These are phyloP conservation scores for Tylopilus sp. DNA, from an alignment of 1,284 basidiomycete genomes.

Conservation along the genomic window DNA sequence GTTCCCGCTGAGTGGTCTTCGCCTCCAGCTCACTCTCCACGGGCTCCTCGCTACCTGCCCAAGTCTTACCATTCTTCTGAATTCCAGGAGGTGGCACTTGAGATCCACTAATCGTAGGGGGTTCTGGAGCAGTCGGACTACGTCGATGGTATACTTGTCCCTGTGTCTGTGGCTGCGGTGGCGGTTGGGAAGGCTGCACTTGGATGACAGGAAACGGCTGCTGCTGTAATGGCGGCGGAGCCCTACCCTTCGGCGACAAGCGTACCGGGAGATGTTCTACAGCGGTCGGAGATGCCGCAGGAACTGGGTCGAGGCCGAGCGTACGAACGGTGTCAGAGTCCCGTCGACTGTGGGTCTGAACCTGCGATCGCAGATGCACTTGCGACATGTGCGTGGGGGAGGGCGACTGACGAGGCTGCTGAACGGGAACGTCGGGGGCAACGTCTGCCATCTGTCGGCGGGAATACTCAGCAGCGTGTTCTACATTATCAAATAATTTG, in stretches of 20 bases:
- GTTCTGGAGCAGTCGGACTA: conserved; percentile 63
- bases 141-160: conserved; percentile 44
- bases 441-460: conserved; percentile 13
- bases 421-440: conserved; percentile 19
- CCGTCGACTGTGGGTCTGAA: conserved; percentile 51
- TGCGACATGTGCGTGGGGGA: conserved; percentile 47
- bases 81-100: conserved; percentile 27
- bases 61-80: conserved; percentile 41
- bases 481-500: conserved; percentile 18
- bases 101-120: conserved; percentile 42
- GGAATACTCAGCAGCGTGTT: conserved; percentile 27
- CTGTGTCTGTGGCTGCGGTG: conserved; percentile 21
- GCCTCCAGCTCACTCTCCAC: conserved; percentile 30
- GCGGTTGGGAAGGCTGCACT: conserved; percentile 24
- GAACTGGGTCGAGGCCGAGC: conserved; percentile 26
- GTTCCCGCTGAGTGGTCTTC: conserved; percentile 25
- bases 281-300: conserved; percentile 39
- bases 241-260: conserved; percentile 24
- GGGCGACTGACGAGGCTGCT: conserved; percentile 47
- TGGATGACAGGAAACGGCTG: conserved; percentile 31
- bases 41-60: conserved; percentile 44
- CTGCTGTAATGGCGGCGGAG: conserved; percentile 21
- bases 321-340: conserved; percentile 72
- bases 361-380: conserved; percentile 27
- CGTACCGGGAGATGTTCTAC: conserved; percentile 35